A percentile compares a stretch with the other conserved stretches of the same genome.
These are phyloP conservation scores for Macrotyloma uniflorum DNA, from an alignment of 306 rosid species.

Conservation along the genomic window DNA sequence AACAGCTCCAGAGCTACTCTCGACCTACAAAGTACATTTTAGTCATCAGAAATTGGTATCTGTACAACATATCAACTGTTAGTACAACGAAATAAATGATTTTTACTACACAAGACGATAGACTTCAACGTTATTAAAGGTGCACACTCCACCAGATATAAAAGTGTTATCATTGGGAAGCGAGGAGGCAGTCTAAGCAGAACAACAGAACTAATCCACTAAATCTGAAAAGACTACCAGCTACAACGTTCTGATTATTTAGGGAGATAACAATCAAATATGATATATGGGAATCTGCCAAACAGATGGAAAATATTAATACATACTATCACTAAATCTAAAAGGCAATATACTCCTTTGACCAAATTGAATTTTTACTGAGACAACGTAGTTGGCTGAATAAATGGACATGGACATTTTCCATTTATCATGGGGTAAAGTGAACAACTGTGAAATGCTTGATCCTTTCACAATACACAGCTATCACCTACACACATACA, in stretches of 20 bases:
- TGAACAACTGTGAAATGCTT: neutral
- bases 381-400: neutral
- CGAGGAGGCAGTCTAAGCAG: neutral
- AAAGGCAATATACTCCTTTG: slow-evolving; percentile 20
- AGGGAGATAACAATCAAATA: slow-evolving; percentile 4
- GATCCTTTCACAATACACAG: slow-evolving; percentile 19
- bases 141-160: neutral
- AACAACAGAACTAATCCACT: slow-evolving; percentile 22
- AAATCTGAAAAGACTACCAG: neutral
- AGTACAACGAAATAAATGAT: slow-evolving; percentile 10
- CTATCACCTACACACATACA: slow-evolving; percentile 11
- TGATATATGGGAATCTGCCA: slow-evolving; percentile 1
- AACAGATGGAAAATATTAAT: neutral
- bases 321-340: slow-evolving; percentile 4
- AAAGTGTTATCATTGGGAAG: neutral
- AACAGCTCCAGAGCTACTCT: slow-evolving; percentile 75
- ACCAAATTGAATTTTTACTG: slow-evolving; percentile 13
- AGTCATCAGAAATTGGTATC: slow-evolving; percentile 33
- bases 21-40: slow-evolving; percentile 56
- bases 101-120: slow-evolving; percentile 26
- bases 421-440: neutral
- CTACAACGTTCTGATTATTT: neutral
- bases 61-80: slow-evolving; percentile 7
- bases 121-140: slow-evolving; percentile 7
- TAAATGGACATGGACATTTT: neutral